Evolutionary conservation across 345 rosid genomes (phyloP), one percentile per base, ranked within the genome.

Genomic region (Hibiscus syriacus): DNA sequence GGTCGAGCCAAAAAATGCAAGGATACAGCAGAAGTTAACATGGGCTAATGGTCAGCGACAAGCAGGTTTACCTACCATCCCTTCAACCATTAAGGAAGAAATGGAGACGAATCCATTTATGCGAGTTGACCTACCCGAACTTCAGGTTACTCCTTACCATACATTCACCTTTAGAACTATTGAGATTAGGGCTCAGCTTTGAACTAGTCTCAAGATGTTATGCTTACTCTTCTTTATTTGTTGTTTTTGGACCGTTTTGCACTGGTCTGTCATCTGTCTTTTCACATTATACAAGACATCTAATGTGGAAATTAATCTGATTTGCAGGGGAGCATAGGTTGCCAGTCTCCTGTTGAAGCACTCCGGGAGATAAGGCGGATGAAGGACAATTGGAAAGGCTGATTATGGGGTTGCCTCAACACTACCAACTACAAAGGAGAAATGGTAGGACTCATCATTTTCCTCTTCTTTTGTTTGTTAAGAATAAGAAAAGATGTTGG

Each of bases 71-170:
- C 92, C 97, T 4, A 91, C 92, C 10, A 79, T 94, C 64, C 99
- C 97, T 48, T 91, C 97, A 50, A 94, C 99, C 49, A 74, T 94
- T 3, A 86, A 79, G 76, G 92, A 94, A 72, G 99, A 91, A 76
- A 71, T 83, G 67, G 88, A 86, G 79, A 94, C 91, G 19, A 89
- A 94, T 70, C 96, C 97, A 9, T 91, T 91, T 59, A 89, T 91
- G 85, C 84, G 97, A 6, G 92, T 72, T 52, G 85, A 85, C 76
- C 82, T 82, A 20, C 86, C 86, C 0, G 85, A 91, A 72, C 64
- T 87, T 68, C 83, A 79, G 90, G 90, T 87, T 19, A 14, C 20
- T 62, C 14, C 56, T 38, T 38, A 6, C 60, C 38, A 49, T 17
- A 49, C 12, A 22, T 29, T 26, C 32, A 64, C 9, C 54, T 30